These are phyloP conservation scores for Zizania latifolia DNA, from an alignment of 176 grass and related monocot species.

Conservation along the genomic window DNA sequence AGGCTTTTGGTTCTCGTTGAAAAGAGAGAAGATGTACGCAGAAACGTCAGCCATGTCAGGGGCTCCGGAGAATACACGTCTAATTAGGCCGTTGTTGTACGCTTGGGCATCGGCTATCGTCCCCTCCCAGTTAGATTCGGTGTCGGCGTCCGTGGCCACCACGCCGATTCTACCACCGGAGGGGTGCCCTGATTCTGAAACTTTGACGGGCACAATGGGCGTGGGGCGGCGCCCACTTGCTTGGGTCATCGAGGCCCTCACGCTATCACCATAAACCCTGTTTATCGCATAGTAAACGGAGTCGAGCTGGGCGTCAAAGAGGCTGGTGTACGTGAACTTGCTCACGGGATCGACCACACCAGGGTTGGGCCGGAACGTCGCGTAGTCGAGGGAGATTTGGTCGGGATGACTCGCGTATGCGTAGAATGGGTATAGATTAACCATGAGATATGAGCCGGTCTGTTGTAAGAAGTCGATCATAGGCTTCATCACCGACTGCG, in stretches of 20 bases:
- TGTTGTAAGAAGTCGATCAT: conserved; percentile 43
- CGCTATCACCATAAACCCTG: conserved; percentile 6
- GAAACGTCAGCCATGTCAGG: conserved; percentile 39
- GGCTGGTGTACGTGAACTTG: conserved; percentile 47
- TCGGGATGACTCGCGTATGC: conserved; percentile 26
- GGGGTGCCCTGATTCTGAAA: too few species aligned
- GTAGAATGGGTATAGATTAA: conserved; percentile 70
- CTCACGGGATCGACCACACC: conserved; percentile 20
- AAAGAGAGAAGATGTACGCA: conserved; percentile 58
- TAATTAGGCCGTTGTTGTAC: conserved; percentile 50
- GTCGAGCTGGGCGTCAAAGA: conserved; percentile 64
- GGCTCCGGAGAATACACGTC: conserved; percentile 43
- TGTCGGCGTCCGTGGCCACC: too few species aligned
- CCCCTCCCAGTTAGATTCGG: not conserved
- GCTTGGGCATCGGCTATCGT: conserved; percentile 20
- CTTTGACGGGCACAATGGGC: too few species aligned
- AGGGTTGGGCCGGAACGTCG: conserved; percentile 38
- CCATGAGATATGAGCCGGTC: conserved; percentile 40
- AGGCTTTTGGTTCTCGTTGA: conserved; percentile 71
- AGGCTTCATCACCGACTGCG: conserved; percentile 41
- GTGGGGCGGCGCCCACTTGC: too few species aligned
- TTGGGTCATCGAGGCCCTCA: conserved; percentile 1
- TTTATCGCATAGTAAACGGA: conserved; percentile 40
- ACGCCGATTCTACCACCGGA: too few species aligned
- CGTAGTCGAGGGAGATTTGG: conserved; percentile 43